Evolutionary conservation across 805 yeast species (phyloP).

Genomic region (Debaryomyces tyrocola): DNA sequence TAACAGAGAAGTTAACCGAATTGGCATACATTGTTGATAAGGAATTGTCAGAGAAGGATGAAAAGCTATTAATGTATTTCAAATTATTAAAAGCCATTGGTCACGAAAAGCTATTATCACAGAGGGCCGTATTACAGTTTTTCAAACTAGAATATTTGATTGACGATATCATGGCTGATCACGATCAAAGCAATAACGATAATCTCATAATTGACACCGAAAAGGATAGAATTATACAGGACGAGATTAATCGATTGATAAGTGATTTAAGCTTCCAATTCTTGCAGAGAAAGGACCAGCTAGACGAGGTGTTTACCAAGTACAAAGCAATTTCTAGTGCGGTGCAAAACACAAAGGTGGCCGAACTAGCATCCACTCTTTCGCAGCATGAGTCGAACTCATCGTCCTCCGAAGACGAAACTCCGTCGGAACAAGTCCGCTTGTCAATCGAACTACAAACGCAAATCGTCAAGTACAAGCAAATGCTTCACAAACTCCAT

Average conservation of each 20-base stretch:
- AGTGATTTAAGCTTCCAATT: conserved; percentile 40
- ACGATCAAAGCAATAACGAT: neutral
- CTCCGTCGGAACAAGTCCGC: neutral
- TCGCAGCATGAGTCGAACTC: neutral
- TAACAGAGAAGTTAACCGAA: conserved; percentile 40
- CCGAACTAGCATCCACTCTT: neutral
- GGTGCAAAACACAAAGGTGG: neutral
- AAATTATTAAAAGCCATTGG: conserved; percentile 23
- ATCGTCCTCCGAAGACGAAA: neutral
- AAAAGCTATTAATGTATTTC: conserved; percentile 25
- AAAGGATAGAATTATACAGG: conserved; percentile 36
- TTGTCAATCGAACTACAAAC: neutral
- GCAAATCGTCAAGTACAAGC: neutral
- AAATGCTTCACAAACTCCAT: neutral
- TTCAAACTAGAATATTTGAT: conserved; percentile 34
- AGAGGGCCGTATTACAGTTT: conserved; percentile 23
- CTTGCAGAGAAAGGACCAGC: conserved; percentile 31
- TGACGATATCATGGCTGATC: conserved; percentile 20
- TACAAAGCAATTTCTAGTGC: neutral
- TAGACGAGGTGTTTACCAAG: conserved; percentile 10
- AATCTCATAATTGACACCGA: neutral
- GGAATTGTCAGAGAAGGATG: conserved; percentile 39
- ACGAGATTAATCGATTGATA: conserved; percentile 38
- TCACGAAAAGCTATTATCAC: conserved; percentile 27
- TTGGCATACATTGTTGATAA: conserved; percentile 37